phyloP scores from a whole-genome alignment of 345 rosid species.

The Dovyalis caffra region DNA sequence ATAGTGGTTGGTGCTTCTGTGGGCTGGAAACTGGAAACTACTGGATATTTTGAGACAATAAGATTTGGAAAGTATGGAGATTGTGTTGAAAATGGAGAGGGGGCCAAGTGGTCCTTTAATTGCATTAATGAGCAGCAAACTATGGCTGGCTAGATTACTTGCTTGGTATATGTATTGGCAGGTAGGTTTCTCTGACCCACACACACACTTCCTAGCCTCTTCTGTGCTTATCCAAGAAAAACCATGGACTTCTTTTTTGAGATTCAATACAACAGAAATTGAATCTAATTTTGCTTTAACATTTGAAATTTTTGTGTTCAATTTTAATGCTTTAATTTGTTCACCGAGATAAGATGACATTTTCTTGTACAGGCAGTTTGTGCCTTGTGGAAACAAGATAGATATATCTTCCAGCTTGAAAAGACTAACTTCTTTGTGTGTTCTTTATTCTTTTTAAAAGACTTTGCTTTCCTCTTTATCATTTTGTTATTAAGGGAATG shows the following conservation, averaged over 20 bases:
- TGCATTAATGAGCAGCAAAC: not conserved
- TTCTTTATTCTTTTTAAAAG: too few species aligned
- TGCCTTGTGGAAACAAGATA: too few species aligned
- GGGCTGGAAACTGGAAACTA: conserved; percentile 18
- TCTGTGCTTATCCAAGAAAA: not conserved
- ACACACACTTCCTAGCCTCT: not conserved
- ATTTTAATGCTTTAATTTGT: not conserved
- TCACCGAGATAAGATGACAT: too few species aligned
- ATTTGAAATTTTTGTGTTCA: not conserved
- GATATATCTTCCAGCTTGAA: too few species aligned
- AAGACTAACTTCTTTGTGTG: too few species aligned
- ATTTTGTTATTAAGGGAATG: too few species aligned
- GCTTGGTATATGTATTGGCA: not conserved
- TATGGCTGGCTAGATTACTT: not conserved
- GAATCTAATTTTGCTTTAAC: too few species aligned
- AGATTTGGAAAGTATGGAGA: not conserved
- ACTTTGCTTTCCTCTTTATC: too few species aligned
- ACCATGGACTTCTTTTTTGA: not conserved
- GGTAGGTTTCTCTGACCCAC: too few species aligned
- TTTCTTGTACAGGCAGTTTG: too few species aligned
- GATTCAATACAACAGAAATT: not conserved
- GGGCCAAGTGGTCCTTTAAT: not conserved
- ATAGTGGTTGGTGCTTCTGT: conserved; percentile 19
- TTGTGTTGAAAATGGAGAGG: not conserved
- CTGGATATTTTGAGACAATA: not conserved